These are phyloP conservation scores for Echium plantagineum DNA, from an alignment of 257 asterid species.

Conservation along the genomic window DNA sequence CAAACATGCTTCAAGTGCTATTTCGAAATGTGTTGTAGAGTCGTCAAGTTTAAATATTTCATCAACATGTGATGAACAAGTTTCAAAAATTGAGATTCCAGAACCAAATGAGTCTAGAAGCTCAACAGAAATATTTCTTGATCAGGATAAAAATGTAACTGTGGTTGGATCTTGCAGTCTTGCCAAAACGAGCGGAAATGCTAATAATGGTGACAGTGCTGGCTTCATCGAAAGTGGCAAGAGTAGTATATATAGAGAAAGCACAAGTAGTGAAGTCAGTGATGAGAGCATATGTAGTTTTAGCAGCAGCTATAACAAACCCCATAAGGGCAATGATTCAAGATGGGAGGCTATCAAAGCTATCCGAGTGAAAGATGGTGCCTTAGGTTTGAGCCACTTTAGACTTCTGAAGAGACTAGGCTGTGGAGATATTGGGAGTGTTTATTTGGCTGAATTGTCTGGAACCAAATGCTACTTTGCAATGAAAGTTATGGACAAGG, in stretches of 20 bases:
- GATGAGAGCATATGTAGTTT: conserved; percentile 28
- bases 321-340: conserved; percentile 62
- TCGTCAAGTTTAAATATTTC: conserved; percentile 12
- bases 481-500: conserved; percentile 79
- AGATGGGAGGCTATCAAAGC: conserved; percentile 75
- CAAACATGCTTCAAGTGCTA: conserved; percentile 1
- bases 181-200: conserved; percentile 17
- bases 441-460: conserved; percentile 62
- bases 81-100: conserved; percentile 10
- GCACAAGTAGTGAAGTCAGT: conserved; percentile 30
- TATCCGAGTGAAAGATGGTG: conserved; percentile 47
- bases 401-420: conserved; percentile 62
- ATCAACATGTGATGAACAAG: conserved; percentile 13
- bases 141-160: conserved; percentile 16
- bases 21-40: conserved; percentile 7
- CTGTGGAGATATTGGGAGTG: conserved; percentile 84
- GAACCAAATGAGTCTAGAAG: conserved; percentile 12
- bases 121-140: conserved; percentile 13
- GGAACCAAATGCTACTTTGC: conserved; percentile 59
- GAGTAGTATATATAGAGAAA: conserved; percentile 25
- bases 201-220: conserved; percentile 13
- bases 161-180: conserved; percentile 14
- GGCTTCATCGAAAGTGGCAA: conserved; percentile 20
- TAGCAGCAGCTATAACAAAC: conserved; percentile 36
- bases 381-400: conserved; percentile 59